A percentile compares a stretch with the other conserved stretches of the same genome.
phyloP scores from a whole-genome alignment of 305 asterid species.

The Fraxinus latifolia region DNA sequence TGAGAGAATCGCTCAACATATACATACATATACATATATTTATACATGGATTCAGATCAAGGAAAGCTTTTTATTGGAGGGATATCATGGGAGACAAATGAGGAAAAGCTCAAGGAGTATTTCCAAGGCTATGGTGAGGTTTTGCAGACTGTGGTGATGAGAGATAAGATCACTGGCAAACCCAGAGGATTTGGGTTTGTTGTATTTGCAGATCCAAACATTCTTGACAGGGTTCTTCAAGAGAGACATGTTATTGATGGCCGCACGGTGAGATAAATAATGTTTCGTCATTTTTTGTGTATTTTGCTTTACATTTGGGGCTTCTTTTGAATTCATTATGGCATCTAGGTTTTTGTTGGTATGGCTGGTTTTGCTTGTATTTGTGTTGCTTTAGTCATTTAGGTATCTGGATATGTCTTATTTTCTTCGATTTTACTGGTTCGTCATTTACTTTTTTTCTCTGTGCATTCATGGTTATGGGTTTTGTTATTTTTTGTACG shows the following conservation, averaged over 20 bases:
- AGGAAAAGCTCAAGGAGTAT: slow-evolving; percentile 75
- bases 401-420: background rate
- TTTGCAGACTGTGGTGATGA: slow-evolving; percentile 73
- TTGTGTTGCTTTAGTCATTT: background rate
- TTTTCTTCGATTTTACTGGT: background rate
- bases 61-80: slow-evolving; percentile 90
- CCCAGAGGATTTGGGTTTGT: slow-evolving; percentile 92
- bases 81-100: slow-evolving; percentile 83
- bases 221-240: slow-evolving; percentile 74
- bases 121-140: slow-evolving; percentile 73
- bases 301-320: background rate
- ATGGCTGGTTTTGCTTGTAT: background rate
- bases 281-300: background rate
- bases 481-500: background rate
- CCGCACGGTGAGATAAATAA: slow-evolving; percentile 52
- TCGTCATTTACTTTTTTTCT: background rate
- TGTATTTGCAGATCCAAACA: slow-evolving; percentile 74
- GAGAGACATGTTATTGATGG: slow-evolving; percentile 83
- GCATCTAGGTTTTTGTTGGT: background rate
- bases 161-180: slow-evolving; percentile 66
- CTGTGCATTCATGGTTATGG: background rate
- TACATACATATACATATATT: slow-evolving; percentile 19
- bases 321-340: background rate
- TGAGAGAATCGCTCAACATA: background rate
- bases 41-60: slow-evolving; percentile 72